phyloP scores from a whole-genome alignment of 2,329 filamentous ascomycete species.

The Rhynchosporium graminicola region DNA sequence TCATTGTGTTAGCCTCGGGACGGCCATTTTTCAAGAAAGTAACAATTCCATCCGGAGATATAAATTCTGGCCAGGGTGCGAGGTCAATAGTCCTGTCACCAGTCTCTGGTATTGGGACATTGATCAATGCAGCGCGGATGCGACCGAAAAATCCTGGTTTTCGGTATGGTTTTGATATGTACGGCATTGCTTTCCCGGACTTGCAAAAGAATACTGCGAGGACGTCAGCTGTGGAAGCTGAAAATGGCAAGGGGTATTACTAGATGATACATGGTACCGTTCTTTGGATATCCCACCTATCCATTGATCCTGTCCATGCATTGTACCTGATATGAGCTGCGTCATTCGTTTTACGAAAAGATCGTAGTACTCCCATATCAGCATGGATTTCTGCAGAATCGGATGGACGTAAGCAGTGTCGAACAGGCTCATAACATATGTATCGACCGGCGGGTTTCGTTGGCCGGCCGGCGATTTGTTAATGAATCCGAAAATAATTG shows the following conservation, averaged over 20 bases:
- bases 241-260: not conserved
- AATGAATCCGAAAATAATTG: not conserved
- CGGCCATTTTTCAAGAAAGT: slow-evolving; percentile 41
- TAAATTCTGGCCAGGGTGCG: slow-evolving; percentile 45
- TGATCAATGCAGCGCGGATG: slow-evolving; percentile 44
- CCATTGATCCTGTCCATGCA: slow-evolving; percentile 26
- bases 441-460: slow-evolving; percentile 48
- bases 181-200: slow-evolving; percentile 46
- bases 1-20: slow-evolving; percentile 38
- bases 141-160: slow-evolving; percentile 41
- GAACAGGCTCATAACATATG: slow-evolving; percentile 50
- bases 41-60: slow-evolving; percentile 44
- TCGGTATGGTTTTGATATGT: slow-evolving; percentile 45
- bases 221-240: not conserved
- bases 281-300: slow-evolving; percentile 24
- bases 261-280: slow-evolving; percentile 22
- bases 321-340: slow-evolving; percentile 34
- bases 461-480: slow-evolving; percentile 6
- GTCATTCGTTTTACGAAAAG: slow-evolving; percentile 40
- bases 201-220: slow-evolving; percentile 16
- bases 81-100: slow-evolving; percentile 47
- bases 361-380: slow-evolving; percentile 51
- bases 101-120: slow-evolving; percentile 45
- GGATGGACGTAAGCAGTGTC: slow-evolving; percentile 55
- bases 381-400: slow-evolving; percentile 45